phyloP scores from a whole-genome alignment of 345 rosid genomes.

The Aquilaria yunnanensis region DNA sequence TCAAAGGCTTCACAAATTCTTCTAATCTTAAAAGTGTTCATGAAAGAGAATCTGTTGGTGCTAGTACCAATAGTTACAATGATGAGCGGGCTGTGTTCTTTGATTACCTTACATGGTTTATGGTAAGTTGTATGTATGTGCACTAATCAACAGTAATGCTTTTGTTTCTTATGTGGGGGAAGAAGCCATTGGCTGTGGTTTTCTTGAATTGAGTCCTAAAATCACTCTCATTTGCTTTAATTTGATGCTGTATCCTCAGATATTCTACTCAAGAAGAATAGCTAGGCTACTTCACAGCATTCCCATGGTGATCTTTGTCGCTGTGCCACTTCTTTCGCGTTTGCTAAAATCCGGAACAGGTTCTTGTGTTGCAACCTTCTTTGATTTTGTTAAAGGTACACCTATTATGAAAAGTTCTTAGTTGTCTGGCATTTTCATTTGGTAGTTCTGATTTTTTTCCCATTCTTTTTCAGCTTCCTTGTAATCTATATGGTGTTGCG shows the following conservation, averaged over 20 bases:
- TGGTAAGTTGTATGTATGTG: slow-evolving; percentile 34
- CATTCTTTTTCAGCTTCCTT: not conserved
- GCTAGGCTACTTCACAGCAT: slow-evolving; percentile 66
- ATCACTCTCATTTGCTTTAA: not conserved
- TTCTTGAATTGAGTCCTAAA: not conserved
- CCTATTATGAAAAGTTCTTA: not conserved
- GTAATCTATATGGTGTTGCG: not conserved
- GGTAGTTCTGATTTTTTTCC: slow-evolving; percentile 1
- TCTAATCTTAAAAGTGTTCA: slow-evolving; percentile 53
- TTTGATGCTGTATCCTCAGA: slow-evolving; percentile 39
- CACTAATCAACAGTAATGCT: not conserved
- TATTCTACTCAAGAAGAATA: slow-evolving; percentile 68
- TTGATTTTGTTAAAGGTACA: slow-evolving; percentile 72
- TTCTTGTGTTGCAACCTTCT: slow-evolving; percentile 42
- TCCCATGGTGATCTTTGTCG: slow-evolving; percentile 55
- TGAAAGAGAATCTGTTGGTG: slow-evolving; percentile 43
- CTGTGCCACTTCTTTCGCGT: slow-evolving; percentile 56
- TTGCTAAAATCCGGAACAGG: slow-evolving; percentile 35
- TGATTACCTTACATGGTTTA: slow-evolving; percentile 77
- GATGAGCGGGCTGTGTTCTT: slow-evolving; percentile 86
- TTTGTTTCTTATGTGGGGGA: no score
- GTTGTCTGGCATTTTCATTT: not conserved
- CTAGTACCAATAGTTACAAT: slow-evolving; percentile 24
- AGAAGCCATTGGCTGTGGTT: no score
- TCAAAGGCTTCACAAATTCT: slow-evolving; percentile 80